These are phyloP conservation scores for Neurospora sp. DNA, from an alignment of 495 filamentous ascomycete species.

Conservation along the genomic window DNA sequence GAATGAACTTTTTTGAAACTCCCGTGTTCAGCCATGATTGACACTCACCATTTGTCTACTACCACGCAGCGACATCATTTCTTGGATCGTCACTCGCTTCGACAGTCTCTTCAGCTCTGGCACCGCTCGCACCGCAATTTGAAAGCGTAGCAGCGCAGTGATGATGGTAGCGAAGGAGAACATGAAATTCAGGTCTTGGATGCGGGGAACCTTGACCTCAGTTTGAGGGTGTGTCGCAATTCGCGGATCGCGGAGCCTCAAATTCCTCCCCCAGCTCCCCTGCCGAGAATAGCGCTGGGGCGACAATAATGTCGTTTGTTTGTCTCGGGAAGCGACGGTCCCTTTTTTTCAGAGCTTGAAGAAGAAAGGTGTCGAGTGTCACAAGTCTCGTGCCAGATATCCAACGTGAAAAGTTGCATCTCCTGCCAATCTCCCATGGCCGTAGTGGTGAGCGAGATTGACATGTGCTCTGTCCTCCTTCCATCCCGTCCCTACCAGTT, in stretches of 20 bases:
- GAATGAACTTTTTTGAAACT: neutral
- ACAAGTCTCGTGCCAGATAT: neutral
- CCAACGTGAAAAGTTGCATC: neutral
- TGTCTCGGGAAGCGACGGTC: neutral
- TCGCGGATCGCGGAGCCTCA: conserved; percentile 16
- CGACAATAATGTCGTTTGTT: neutral
- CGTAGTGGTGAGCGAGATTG: neutral
- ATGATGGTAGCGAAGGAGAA: neutral
- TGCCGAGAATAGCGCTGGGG: conserved; percentile 1
- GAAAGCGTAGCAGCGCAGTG: neutral
- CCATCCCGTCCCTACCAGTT: neutral
- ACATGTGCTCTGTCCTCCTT: neutral
- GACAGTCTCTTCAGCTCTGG: neutral
- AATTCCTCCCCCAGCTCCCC: neutral
- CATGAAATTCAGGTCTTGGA: neutral
- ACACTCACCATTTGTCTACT: neutral
- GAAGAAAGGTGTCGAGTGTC: neutral
- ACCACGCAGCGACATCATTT: neutral
- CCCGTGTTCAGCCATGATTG: neutral
- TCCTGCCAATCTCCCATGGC: neutral
- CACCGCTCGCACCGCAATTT: neutral
- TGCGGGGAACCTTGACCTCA: neutral
- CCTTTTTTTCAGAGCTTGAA: neutral
- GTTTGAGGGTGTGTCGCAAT: neutral
- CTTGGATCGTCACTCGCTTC: neutral